phyloP scores from a whole-genome alignment of 139 green algal genomes.

The Auxenochlorella pyrenoidosa region DNA sequence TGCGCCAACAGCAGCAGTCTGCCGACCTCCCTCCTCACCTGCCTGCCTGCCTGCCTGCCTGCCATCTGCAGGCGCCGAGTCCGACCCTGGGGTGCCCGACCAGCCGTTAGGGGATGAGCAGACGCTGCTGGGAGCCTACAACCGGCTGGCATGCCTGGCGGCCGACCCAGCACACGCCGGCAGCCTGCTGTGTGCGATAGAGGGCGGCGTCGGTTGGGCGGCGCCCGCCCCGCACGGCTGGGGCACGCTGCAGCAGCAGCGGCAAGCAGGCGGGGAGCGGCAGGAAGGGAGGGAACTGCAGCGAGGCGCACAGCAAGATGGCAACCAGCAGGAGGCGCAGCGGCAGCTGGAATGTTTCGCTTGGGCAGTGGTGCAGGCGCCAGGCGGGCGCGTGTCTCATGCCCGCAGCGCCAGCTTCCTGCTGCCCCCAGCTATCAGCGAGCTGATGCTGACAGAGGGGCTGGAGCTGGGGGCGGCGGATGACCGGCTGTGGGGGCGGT shows the following conservation, averaged over 20 bases:
- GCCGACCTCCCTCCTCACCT: background rate
- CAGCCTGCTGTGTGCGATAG: conserved; percentile 40
- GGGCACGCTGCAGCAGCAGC: background rate
- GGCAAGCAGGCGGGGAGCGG: background rate
- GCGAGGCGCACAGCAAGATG: background rate
- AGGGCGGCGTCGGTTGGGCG: conserved; percentile 48
- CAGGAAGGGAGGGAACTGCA: background rate
- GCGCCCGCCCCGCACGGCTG: background rate
- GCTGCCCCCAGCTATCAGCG: conserved; percentile 29
- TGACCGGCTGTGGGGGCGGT: conserved; percentile 46
- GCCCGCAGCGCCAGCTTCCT: conserved; percentile 37
- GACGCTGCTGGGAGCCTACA: conserved; percentile 49
- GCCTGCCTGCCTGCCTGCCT: no score
- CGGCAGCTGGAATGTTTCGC: conserved; percentile 35
- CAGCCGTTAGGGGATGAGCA: conserved; percentile 54
- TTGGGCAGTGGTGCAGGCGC: conserved; percentile 30
- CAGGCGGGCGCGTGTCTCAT: background rate
- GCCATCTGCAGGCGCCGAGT: conserved; percentile 19
- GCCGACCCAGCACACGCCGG: background rate
- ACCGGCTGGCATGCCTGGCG: conserved; percentile 26
- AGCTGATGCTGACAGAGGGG: conserved; percentile 41
- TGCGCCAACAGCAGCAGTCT: background rate
- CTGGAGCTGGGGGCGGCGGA: conserved; percentile 57
- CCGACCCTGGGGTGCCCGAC: conserved; percentile 35
- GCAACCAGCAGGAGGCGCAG: conserved; percentile 1